Conservation (phyloP, 805 yeast species). For the Blastobotrys peoriensis region DNA sequence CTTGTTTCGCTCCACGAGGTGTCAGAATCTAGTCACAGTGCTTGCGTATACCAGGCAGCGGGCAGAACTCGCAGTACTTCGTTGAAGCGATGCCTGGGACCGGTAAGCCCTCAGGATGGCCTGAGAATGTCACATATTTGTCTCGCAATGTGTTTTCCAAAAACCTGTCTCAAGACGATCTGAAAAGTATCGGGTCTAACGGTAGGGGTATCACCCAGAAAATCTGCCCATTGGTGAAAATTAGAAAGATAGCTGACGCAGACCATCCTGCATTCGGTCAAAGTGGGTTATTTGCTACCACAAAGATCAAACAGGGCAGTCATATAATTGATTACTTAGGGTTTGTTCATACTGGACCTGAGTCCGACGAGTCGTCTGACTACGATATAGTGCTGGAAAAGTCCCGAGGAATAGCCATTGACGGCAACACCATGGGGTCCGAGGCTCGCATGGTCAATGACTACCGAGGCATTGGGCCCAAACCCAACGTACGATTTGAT, state of each 20-base stretch:
- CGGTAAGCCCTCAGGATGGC: conserved; percentile 21
- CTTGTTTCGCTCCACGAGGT: no score
- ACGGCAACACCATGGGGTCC: conserved; percentile 16
- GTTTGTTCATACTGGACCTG: conserved; percentile 16
- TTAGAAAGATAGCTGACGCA: conserved; percentile 15
- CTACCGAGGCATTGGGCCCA: conserved; percentile 17
- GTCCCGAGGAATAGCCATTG: conserved; percentile 16
- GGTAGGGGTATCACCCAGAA: conserved; percentile 5
- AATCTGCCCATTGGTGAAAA: conserved; percentile 12
- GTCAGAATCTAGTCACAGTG: no score
- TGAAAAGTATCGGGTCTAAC: conserved; percentile 9
- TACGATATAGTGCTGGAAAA: conserved; percentile 18
- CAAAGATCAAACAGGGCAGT: conserved; percentile 14
- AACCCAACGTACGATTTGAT: conserved; percentile 19
- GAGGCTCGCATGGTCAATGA: conserved; percentile 24
- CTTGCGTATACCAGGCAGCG: no score
- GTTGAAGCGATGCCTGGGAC: no score
- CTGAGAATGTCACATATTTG: conserved; percentile 11
- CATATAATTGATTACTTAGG: conserved; percentile 21
- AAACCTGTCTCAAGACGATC: conserved; percentile 10
- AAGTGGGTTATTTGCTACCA: conserved; percentile 19
- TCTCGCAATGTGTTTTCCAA: conserved; percentile 15
- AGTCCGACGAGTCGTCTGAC: conserved; percentile 18
- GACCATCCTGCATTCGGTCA: conserved; percentile 22
- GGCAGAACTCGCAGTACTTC: no score